Base-by-base conservation (phyloP, 257 asterid species). In the Petunia secreta region DNA sequence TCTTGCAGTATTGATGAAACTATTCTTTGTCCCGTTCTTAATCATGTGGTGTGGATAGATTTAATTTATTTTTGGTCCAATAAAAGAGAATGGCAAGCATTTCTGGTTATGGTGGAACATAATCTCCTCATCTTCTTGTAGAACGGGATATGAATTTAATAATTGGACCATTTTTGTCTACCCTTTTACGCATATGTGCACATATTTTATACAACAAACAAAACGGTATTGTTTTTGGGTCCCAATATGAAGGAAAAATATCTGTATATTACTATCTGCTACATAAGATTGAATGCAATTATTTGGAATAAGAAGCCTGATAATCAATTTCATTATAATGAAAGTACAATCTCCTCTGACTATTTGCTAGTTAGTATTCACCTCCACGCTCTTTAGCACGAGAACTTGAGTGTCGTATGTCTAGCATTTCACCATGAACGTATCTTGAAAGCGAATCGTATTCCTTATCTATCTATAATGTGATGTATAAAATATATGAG, bases 161-260 rank as follows among this genome's bases (percentile, higher is more conserved):
- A 37, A 9, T 64, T 39, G 34, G 7, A 43, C 48, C 43, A 0
- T 73, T 25, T 73, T 3, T 71, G 2, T 48, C 62, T 36, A 50
- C 46, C 44, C 11, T 50, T 36, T 6, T 34, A 50, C 50, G 62
- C 41, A 71, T 1, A 10, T 71, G 77, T 48, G 5, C 60, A 11
- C 77, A 5, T 34, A 57, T 9, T 52, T 48, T 25, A 43, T 71
- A 44, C 58, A 69, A 46, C 16, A 46, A 69, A 53, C 3, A 11
- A 53, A 46, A 4, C 25, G 6, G 16, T 6, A 46, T 4, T 46
- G 60, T 53, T 34, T 71, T 48, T 48, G 62, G 55, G 77, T 50
- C 36, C 77, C 77, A 50, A 34, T 34, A 48, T 46, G 41, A 16
- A 46, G 59, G 58, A 69, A 64, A 25, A 69, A 69, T 69, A 46